Base-by-base conservation (phyloP, 2,329 filamentous ascomycete species). In the Penicillium oxalicum region DNA sequence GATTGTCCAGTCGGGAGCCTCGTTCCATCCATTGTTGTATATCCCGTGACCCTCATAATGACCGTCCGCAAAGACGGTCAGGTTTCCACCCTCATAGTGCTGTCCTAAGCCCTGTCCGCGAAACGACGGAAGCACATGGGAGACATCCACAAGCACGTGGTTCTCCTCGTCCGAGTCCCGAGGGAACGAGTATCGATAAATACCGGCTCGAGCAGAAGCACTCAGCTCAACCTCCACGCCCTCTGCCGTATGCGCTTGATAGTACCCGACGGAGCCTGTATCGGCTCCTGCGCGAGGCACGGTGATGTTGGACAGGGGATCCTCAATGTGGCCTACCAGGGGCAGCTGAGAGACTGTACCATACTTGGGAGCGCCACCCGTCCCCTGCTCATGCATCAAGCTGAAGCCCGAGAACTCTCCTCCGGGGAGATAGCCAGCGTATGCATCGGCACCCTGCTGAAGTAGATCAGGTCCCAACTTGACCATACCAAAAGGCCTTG, bases 291-390 rank as follows among this genome's bases (percentile, higher is more conserved):
- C 74, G 65, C 83, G 76, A 0, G 74, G 74, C 25, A 82, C 72
- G n/a, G 77, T 79, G 32, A 79, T 70, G 52, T 79, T 75, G 4
- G 68, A 72, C 25, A 86, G 66, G 2, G 82, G 81, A 49, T 85
- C 77, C 6, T 55, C 58, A 37, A 82, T 64, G 12, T 61, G 61
- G 0, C 78, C 79, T 0, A 76, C 58, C 0, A 80, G 64, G 0
- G 79, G 81, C 64, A 83, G 72, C 63, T 83, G 81, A 1, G 78
- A 72, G 29, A 83, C 77, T 1, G 84, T 80, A 4, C 84, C 84
- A 51, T 87, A 87, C 62, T 86, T 87, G 1, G 84, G 82, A 1
- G 81, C 81, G 1, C 84, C 84, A 6, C 84, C 84, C 0, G 83
- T 87, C 3, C 83, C 82, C 51, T 77, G 79, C 60, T 84, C 81